phyloP scores from a whole-genome alignment of 129 eudicot species.

The Centrapalus pauciflorus region DNA sequence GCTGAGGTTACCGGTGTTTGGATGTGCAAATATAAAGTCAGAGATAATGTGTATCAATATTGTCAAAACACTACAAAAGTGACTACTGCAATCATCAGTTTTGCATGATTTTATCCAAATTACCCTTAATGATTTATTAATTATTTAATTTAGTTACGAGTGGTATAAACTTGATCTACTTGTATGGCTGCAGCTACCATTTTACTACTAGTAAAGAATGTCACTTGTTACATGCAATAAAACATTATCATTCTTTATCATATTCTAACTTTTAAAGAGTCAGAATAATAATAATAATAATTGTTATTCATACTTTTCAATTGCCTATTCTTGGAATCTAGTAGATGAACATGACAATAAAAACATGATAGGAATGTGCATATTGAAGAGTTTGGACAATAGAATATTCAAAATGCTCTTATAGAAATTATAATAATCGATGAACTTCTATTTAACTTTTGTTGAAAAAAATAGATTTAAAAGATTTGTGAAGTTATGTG shows the following conservation, averaged over 20 bases:
- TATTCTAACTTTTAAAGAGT: neutral
- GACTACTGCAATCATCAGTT: too few species aligned
- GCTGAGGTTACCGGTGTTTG: too few species aligned
- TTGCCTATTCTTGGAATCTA: neutral
- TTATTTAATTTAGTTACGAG: too few species aligned
- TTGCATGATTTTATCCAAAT: too few species aligned
- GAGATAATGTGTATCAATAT: too few species aligned
- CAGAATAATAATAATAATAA: too few species aligned
- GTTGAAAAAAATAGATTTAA: neutral
- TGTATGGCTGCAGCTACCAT: too few species aligned
- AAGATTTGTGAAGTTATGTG: neutral
- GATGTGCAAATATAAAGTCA: too few species aligned
- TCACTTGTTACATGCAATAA: neutral
- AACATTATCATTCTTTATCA: neutral
- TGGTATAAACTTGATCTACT: too few species aligned
- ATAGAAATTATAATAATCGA: neutral
- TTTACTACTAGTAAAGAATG: too few species aligned
- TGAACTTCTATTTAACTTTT: conserved; percentile 8
- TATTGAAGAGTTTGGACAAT: neutral
- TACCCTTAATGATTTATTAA: too few species aligned
- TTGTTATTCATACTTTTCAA: neutral
- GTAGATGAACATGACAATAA: neutral
- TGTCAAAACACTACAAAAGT: too few species aligned
- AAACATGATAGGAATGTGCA: neutral
- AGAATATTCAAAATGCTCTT: neutral